Percentiles rank a stretch among this genome's conserved stretches.
phyloP scores from a whole-genome alignment of 1,284 basidiomycete species.

The Austroboletus niveus region DNA sequence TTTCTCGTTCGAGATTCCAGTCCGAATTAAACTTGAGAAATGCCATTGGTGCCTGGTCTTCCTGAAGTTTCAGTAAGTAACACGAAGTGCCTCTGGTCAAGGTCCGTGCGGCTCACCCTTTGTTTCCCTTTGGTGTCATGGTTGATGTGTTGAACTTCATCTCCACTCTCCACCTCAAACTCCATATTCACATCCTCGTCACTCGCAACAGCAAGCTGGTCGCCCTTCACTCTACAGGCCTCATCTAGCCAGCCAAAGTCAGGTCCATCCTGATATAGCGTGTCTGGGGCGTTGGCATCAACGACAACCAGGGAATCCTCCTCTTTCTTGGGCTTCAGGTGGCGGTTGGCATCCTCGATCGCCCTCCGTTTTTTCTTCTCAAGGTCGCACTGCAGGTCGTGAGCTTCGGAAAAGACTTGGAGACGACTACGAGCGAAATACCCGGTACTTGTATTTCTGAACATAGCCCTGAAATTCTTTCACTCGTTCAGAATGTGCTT shows the following conservation, averaged over 20 bases:
- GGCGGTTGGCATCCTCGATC: conserved; percentile 13
- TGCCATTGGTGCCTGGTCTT: conserved; percentile 1
- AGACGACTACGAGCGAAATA: background rate
- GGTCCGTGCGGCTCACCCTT: conserved; percentile 7
- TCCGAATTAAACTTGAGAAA: conserved; percentile 21
- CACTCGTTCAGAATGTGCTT: conserved; percentile 18
- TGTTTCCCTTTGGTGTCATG: conserved; percentile 3
- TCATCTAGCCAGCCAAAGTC: conserved; percentile 30
- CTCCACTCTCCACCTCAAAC: conserved; percentile 18
- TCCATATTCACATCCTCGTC: conserved; percentile 14
- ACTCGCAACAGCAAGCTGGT: conserved; percentile 14
- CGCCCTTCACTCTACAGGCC: conserved; percentile 29
- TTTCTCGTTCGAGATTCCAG: conserved; percentile 22
- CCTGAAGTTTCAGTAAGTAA: conserved; percentile 9
- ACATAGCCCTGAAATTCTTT: conserved; percentile 21
- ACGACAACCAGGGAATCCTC: conserved; percentile 31
- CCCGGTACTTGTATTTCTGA: conserved; percentile 20
- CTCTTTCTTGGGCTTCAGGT: conserved; percentile 12
- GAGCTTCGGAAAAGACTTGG: background rate
- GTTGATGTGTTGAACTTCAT: conserved; percentile 10
- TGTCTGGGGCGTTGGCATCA: conserved; percentile 28
- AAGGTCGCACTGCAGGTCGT: conserved; percentile 17
- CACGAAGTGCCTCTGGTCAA: background rate
- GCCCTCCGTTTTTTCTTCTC: conserved; percentile 32
- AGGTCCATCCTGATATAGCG: conserved; percentile 8